Evolutionary conservation across 2,329 filamentous ascomycete genomes (phyloP).

Genomic region (Whalleya microplaca): DNA sequence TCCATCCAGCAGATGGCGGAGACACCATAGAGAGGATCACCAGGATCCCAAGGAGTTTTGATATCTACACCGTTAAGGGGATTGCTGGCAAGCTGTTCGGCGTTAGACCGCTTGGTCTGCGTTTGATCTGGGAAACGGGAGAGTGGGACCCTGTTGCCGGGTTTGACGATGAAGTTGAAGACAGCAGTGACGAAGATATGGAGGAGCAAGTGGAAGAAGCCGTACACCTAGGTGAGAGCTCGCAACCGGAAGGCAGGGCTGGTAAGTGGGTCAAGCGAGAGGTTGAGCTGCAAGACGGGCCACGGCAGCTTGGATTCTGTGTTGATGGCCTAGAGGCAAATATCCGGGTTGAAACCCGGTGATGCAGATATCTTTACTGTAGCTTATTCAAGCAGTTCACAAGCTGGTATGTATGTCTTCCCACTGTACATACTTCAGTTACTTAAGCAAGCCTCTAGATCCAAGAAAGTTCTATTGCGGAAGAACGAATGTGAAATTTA

Average conservation of each 20-base stretch:
- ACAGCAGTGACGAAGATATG: constrained; percentile 57
- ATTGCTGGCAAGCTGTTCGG: constrained; percentile 74
- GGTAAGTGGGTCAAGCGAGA: constrained; percentile 76
- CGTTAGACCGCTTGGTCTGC: constrained; percentile 64
- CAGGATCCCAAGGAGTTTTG: constrained; percentile 74
- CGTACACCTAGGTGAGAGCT: constrained; percentile 17
- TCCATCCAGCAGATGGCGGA: constrained; percentile 15
- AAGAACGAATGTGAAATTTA: constrained; percentile 3
- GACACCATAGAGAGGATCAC: constrained; percentile 36
- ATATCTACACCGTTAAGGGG: constrained; percentile 81
- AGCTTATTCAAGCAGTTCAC: background rate
- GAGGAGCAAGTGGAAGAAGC: constrained; percentile 35
- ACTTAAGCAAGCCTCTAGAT: background rate
- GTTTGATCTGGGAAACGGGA: constrained; percentile 84
- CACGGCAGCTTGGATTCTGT: constrained; percentile 80
- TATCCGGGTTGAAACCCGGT: constrained; percentile 68
- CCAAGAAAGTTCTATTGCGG: background rate
- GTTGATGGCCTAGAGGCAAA: constrained; percentile 74
- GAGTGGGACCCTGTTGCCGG: constrained; percentile 82
- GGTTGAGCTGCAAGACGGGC: constrained; percentile 78
- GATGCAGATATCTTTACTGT: constrained; percentile 1
- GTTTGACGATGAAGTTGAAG: constrained; percentile 61
- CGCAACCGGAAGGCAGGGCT: constrained; percentile 38
- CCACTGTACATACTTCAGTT: background rate
- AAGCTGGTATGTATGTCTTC: constrained; percentile 1